Conservation (phyloP, 768 basidiomycete genomes). For the Psilocybe subaeruginosa region DNA sequence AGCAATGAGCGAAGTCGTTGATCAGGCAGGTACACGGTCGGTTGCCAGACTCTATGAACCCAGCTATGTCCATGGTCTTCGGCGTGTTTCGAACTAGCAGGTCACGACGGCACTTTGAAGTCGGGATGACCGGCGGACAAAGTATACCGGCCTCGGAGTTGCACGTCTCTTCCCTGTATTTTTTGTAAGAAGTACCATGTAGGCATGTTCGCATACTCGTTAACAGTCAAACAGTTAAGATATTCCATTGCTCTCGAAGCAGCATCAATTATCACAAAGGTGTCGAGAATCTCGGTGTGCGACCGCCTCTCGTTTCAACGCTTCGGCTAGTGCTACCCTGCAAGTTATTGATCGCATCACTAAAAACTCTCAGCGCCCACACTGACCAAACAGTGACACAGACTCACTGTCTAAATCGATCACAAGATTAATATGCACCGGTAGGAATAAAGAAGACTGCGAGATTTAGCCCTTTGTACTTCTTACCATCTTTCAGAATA, state of each 20-base stretch:
- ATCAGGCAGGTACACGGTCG: background rate
- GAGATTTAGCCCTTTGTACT: background rate
- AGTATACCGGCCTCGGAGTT: background rate
- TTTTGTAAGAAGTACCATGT: too few relatives aligned
- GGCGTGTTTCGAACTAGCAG: background rate
- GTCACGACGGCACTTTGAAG: background rate
- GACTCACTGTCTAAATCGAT: background rate
- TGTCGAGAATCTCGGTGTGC: background rate
- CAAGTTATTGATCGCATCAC: background rate
- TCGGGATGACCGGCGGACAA: background rate
- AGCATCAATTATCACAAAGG: background rate
- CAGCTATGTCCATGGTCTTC: background rate
- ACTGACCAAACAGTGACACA: background rate
- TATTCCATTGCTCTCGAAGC: background rate
- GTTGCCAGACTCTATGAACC: background rate
- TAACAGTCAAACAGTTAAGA: background rate
- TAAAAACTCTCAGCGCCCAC: background rate
- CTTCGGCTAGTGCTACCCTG: background rate
- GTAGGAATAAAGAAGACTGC: background rate
- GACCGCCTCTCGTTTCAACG: background rate
- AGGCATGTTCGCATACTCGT: background rate
- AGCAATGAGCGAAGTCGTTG: background rate
- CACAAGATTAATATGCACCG: background rate
- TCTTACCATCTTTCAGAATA: too few relatives aligned
- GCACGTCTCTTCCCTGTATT: background rate